Percentiles rank a stretch among this genome's conserved stretches.
phyloP scores from a whole-genome alignment of 2,329 filamentous ascomycete genomes.

The Alternaria atra region DNA sequence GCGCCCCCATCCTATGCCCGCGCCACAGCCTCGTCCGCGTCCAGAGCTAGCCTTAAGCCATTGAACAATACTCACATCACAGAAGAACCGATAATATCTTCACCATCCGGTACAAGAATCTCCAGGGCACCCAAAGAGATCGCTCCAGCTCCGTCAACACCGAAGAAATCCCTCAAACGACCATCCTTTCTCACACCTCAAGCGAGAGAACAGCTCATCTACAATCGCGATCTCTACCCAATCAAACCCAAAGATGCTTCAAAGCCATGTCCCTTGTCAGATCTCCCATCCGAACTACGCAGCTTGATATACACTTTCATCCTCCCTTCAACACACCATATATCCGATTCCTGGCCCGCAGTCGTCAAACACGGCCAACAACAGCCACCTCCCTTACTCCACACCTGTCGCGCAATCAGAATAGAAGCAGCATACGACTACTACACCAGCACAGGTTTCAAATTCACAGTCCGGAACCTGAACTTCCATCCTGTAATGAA shows the following conservation, averaged over 20 bases:
- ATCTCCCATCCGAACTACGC: conserved; percentile 14
- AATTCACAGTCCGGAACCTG: conserved; percentile 24
- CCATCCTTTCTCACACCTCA: conserved; percentile 11
- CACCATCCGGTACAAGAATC: neutral
- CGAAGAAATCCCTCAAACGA: conserved; percentile 12
- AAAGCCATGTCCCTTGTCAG: conserved; percentile 7
- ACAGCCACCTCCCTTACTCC: conserved; percentile 18
- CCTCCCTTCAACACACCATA: conserved; percentile 11
- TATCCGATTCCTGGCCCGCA: neutral
- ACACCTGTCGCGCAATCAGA: conserved; percentile 35
- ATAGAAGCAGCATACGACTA: conserved; percentile 41
- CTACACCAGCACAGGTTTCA: conserved; percentile 32
- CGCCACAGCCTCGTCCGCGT: conserved; percentile 27
- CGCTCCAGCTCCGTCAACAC: neutral
- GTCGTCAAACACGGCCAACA: neutral
- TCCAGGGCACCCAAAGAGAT: neutral
- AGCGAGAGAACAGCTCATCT: conserved; percentile 5
- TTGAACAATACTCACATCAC: neutral
- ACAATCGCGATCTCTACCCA: conserved; percentile 9
- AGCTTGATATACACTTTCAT: conserved; percentile 14
- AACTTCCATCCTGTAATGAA: conserved; percentile 21
- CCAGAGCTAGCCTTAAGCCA: conserved; percentile 10
- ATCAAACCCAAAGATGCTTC: conserved; percentile 7
- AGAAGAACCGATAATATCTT: neutral
- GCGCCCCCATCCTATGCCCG: conserved; percentile 30